Evolutionary conservation across 768 basidiomycete species (phyloP), one percentile per base, ranked within the genome.

Genomic region (Trametes gibbosa): DNA sequence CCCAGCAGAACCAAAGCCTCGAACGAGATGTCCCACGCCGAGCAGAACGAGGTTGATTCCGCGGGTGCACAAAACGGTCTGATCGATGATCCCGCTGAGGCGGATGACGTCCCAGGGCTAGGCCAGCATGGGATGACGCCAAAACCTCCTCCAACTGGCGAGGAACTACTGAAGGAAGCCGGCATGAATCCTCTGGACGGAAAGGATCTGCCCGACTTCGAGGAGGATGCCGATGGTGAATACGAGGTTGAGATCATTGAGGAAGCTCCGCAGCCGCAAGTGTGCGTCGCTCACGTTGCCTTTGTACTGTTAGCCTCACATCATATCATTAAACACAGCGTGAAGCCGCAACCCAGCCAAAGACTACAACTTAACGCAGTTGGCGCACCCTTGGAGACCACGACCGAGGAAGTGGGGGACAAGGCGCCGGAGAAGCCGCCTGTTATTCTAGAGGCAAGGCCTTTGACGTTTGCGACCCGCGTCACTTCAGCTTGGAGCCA

Each of bases 121-220:
- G 58, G 40, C 1, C 46, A 42, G 37, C 21, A 21, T 24, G 40
- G 43, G 3, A 1, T 27, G 8, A 32, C 12, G 13, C 53, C 50
- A 16, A 25, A 27, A 17, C 32, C 52, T 1, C 62, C 58, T 21
- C 62, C 58, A 12, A 58, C 61, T 2, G 63, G 53, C 13, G 19
- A 61, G 24, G 66, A 58, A 25, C 32, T 87, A 27, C 71, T 86
- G 41, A 65, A 76, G 54, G 61, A 83, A 45, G 84, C 83, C 16
- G 85, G 84, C 16, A 65, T 81, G 19, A 69, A 78, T 50, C 21
- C 61, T 10, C 60, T 69, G 29, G 75, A 69, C 29, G 76, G 69
- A 1, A 75, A 78, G 24, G 68, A 61, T 0, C 77, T 89, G 24
- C 74, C 81, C 8, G 85, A 86, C 62, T 88, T 82, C 62, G 83